phyloP scores from a whole-genome alignment of 352 stramenopile genomes.

The Phytophthora brassicae region DNA sequence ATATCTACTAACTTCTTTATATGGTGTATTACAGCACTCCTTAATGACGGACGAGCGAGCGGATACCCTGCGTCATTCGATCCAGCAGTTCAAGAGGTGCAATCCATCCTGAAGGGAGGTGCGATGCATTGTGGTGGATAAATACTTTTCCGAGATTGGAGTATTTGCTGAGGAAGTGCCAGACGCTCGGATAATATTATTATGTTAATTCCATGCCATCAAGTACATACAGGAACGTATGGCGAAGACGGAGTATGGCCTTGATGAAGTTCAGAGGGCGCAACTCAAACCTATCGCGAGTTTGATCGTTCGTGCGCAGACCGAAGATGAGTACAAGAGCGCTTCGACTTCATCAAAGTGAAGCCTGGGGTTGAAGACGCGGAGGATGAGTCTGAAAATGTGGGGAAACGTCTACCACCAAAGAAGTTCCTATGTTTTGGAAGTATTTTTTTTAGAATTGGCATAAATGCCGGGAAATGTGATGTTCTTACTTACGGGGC shows the following conservation, averaged over 20 bases:
- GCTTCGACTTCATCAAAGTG: neutral
- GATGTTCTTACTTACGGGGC: neutral
- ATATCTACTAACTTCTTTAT: neutral
- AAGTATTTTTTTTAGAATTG: constrained; percentile 18
- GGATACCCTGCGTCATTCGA: constrained; percentile 1
- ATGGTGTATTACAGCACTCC: neutral
- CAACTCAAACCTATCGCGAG: constrained; percentile 1
- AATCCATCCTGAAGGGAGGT: constrained; percentile 3
- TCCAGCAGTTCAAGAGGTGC: constrained; percentile 14
- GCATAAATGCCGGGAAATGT: constrained; percentile 12
- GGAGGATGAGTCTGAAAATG: neutral
- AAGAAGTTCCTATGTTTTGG: neutral
- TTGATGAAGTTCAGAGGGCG: neutral
- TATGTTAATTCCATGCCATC: constrained; percentile 27
- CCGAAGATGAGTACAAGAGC: neutral
- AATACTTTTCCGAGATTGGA: constrained; percentile 29
- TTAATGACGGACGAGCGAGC: constrained; percentile 10
- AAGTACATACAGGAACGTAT: constrained; percentile 19
- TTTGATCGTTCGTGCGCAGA: neutral
- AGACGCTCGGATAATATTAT: neutral
- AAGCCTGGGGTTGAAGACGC: neutral
- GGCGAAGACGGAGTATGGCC: neutral
- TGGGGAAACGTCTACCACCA: too few species aligned
- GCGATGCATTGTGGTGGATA: constrained; percentile 22
- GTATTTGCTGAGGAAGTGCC: constrained; percentile 2